phyloP scores from a whole-genome alignment of 352 stramenopile genomes.

The Plasmopara halstedii region DNA sequence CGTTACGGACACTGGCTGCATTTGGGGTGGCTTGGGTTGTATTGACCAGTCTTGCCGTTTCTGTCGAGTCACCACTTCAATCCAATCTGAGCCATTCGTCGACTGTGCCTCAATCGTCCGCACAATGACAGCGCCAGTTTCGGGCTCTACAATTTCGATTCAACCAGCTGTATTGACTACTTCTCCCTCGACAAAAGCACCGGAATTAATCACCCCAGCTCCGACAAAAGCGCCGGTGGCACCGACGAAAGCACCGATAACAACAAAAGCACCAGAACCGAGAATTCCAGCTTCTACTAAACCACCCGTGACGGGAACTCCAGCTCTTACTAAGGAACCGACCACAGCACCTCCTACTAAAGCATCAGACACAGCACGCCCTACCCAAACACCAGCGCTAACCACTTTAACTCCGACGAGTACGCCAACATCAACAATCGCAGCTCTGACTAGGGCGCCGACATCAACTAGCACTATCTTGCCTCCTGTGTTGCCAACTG shows the following conservation, averaged over 20 bases:
- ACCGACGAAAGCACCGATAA: background rate
- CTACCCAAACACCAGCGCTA: background rate
- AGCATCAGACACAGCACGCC: no score
- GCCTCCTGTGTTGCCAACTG: background rate
- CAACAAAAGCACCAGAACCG: background rate
- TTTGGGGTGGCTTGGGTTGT: conserved; percentile 21
- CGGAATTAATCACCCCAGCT: background rate
- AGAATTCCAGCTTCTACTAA: no score
- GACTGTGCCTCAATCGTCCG: conserved; percentile 16
- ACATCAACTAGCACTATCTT: background rate
- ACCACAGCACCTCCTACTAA: no score
- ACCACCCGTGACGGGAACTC: no score
- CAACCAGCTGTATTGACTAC: background rate
- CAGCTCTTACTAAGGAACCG: no score
- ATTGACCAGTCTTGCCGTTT: conserved; percentile 33
- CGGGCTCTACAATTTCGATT: background rate
- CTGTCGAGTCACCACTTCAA: conserved; percentile 18
- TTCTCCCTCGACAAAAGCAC: background rate
- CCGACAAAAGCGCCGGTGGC: background rate
- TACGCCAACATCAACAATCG: background rate
- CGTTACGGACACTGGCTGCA: conserved; percentile 17
- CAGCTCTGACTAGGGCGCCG: background rate
- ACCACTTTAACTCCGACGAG: background rate
- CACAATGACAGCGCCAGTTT: background rate
- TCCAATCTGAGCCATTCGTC: conserved; percentile 16